These are phyloP conservation scores for Ensete ventricosum DNA, from an alignment of 176 grass and related monocot genomes.

Conservation along the genomic window DNA sequence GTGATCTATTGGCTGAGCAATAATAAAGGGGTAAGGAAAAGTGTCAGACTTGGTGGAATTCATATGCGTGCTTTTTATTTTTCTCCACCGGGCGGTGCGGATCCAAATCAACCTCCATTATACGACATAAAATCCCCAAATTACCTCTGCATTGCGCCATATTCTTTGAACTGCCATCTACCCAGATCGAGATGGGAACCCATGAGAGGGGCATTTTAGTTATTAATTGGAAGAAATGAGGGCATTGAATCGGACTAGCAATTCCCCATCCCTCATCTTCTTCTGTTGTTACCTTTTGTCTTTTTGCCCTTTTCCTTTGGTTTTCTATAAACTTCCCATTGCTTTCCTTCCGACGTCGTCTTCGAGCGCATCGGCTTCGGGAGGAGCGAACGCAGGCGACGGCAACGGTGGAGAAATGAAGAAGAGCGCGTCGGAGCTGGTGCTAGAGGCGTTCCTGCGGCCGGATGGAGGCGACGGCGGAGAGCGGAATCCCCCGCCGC, in stretches of 20 bases:
- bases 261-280: background rate
- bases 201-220: background rate
- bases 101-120: slow-evolving; percentile 6
- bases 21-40: too few relatives aligned
- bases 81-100: background rate
- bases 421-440: slow-evolving; percentile 62
- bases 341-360: background rate
- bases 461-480: slow-evolving; percentile 17
- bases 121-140: background rate
- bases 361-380: slow-evolving; percentile 5
- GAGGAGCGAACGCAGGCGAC: background rate
- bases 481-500: slow-evolving; percentile 12
- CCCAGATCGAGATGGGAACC: background rate
- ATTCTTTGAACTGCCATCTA: background rate
- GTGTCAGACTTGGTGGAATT: too few relatives aligned
- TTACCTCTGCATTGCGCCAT: background rate
- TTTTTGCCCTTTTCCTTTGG: background rate
- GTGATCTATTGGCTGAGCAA: too few relatives aligned
- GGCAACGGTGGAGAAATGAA: slow-evolving; percentile 41
- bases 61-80: too few relatives aligned
- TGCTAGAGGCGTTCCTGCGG: slow-evolving; percentile 50
- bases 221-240: background rate
- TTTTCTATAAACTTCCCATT: background rate
- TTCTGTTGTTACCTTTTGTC: background rate
- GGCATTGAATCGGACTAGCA: background rate